A percentile compares a stretch with the other conserved stretches of the same genome.
phyloP scores from a whole-genome alignment of 2,329 filamentous ascomycete species.

The Cercospora janseana region DNA sequence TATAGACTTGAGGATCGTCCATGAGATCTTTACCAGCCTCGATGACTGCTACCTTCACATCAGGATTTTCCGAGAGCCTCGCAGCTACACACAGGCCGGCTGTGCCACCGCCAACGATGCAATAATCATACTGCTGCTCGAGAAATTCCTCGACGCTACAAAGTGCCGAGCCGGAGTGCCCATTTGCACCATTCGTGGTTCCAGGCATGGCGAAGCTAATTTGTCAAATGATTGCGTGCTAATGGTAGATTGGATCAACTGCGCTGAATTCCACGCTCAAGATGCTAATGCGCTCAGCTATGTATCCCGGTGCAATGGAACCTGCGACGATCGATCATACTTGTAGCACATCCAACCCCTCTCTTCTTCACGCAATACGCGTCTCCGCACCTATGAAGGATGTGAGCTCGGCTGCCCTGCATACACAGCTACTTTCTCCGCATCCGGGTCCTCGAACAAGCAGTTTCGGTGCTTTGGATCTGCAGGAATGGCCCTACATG shows the following conservation, averaged over 20 bases:
- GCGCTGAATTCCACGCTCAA: background rate
- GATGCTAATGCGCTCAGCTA: background rate
- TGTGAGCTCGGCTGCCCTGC: constrained; percentile 16
- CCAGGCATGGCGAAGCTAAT: no score
- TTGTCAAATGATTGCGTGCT: background rate
- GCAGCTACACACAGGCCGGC: constrained; percentile 34
- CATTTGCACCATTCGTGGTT: constrained; percentile 19
- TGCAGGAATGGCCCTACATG: no score
- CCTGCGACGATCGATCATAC: constrained; percentile 3
- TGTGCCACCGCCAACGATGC: constrained; percentile 35
- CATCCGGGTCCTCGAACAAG: constrained; percentile 3
- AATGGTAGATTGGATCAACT: background rate
- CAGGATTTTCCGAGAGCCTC: constrained; percentile 31
- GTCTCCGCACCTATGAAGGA: constrained; percentile 1
- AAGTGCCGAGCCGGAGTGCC: constrained; percentile 26
- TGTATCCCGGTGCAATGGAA: constrained; percentile 15
- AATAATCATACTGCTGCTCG: constrained; percentile 30
- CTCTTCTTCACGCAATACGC: constrained; percentile 8
- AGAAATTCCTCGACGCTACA: constrained; percentile 33
- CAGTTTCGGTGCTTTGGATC: no score
- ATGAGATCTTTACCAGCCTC: constrained; percentile 35
- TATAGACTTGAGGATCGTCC: constrained; percentile 36
- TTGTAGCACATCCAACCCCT: constrained; percentile 6
- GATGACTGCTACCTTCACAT: constrained; percentile 36
- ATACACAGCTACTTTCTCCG: constrained; percentile 17